Percentiles rank a stretch among this genome's conserved stretches.
phyloP scores from a whole-genome alignment of 2,329 filamentous ascomycete genomes.

The Graphilbum ipis-grandicollis region DNA sequence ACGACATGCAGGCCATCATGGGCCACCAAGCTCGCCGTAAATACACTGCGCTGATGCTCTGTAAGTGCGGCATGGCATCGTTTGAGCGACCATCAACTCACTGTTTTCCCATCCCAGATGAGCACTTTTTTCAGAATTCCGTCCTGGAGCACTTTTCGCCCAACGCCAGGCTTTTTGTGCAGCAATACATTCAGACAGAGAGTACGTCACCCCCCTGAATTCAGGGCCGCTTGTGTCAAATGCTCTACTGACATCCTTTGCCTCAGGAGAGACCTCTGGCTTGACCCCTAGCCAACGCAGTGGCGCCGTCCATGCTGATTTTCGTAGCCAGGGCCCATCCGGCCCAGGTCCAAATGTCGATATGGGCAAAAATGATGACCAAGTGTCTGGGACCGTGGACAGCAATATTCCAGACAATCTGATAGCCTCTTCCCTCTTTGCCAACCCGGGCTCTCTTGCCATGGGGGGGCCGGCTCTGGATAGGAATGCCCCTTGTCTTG shows the following conservation, averaged over 20 bases:
- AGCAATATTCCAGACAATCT: too few species aligned
- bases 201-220: slow-evolving; percentile 4
- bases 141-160: slow-evolving; percentile 11
- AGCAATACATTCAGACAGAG: slow-evolving; percentile 5
- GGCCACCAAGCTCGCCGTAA: slow-evolving; percentile 9
- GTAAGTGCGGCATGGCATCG: too few species aligned
- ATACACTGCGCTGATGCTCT: slow-evolving; percentile 13
- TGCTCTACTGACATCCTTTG: too few species aligned
- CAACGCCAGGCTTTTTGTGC: slow-evolving; percentile 7
- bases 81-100: too few species aligned
- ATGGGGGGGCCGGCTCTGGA: too few species aligned
- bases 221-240: too few species aligned
- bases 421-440: too few species aligned
- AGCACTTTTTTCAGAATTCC: slow-evolving; percentile 17
- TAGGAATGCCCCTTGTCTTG: too few species aligned
- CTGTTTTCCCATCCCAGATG: slow-evolving; percentile 9
- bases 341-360: too few species aligned
- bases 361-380: too few species aligned
- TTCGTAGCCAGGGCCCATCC: neutral
- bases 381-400: too few species aligned
- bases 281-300: slow-evolving; percentile 4
- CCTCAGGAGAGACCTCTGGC: slow-evolving; percentile 1
- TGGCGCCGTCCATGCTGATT: neutral
- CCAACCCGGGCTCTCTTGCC: too few species aligned
- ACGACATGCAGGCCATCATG: slow-evolving; percentile 10